Evolutionary conservation across 78 protist species (phyloP), one percentile per base, ranked within the genome.

Genomic region (Polysphondylium violaceum): DNA sequence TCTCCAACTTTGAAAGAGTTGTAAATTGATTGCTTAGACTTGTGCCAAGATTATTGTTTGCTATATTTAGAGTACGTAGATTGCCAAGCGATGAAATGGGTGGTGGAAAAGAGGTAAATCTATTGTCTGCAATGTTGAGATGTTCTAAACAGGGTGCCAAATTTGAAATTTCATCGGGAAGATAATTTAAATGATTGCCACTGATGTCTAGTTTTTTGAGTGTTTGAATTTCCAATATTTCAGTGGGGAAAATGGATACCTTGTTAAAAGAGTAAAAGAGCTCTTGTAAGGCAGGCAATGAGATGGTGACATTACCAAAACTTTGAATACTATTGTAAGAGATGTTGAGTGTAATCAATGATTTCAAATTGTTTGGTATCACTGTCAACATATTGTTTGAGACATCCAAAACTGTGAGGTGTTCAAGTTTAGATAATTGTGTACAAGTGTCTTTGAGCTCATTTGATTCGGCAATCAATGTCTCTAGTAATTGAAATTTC

Each of bases 21-120:
- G 91, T 83, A 38, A 83, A 83, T 21, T 68, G 59, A 1, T 36
- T 25, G 25, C 58, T 69, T 3, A 83, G 14, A 14, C 33, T 17
- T 23, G 74, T 61, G 21, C 91, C 91, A 8, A 83, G 59, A 31
- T 83, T 67, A 63, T 83, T 83, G 23, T 51, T 47, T 14, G 76
- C 50, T 0, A 83, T 14, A 12, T 29, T 4, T 27, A 83, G 36
- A 0, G 31, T 21, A 0, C 58, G 58, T 5, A 83, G 51, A 36
- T 67, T 69, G 11, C 2, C 5, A 6, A 83, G 29, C 0, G 76
- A n/a, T 27, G 79, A 25, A 27, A 83, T 83, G 29, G 91, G 91
- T 58, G 91, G 43, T 59, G 91, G 91, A n/a, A 83, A 83, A 5
- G 79, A 63, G 7, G 91, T 83, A 27, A 83, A 83, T 1, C 51